Evolutionary conservation across 2,329 filamentous ascomycete genomes (phyloP).

Genomic region (Aspergillus niger): DNA sequence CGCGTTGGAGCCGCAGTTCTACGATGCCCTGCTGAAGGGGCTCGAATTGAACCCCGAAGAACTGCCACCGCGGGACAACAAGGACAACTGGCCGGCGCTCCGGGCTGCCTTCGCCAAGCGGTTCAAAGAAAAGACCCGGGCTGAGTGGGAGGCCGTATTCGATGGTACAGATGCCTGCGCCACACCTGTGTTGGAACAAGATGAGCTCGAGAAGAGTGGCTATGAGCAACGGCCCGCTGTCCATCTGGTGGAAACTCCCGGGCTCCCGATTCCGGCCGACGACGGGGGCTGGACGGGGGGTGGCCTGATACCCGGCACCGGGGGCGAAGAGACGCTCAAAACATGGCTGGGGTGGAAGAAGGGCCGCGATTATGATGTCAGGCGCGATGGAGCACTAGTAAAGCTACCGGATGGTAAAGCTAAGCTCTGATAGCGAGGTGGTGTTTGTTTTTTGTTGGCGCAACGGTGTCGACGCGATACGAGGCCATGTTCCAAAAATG

Average conservation of each 20-base stretch:
- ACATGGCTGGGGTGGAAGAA: constrained; percentile 77
- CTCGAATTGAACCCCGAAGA: constrained; percentile 59
- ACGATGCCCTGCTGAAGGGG: constrained; percentile 65
- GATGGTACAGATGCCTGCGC: constrained; percentile 91
- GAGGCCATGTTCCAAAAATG: background rate
- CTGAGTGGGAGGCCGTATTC: constrained; percentile 83
- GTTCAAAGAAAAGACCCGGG: constrained; percentile 70
- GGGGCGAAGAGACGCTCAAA: constrained; percentile 68
- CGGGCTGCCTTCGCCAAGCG: constrained; percentile 59
- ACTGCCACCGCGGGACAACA: constrained; percentile 58
- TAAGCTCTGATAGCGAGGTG: constrained; percentile 27
- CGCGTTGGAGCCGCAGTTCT: constrained; percentile 87
- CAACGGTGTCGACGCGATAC: background rate
- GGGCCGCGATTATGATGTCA: constrained; percentile 70
- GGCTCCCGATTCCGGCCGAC: constrained; percentile 58
- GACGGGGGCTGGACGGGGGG: constrained; percentile 68
- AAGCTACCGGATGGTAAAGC: constrained; percentile 41
- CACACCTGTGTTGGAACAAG: constrained; percentile 78
- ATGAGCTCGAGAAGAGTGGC: constrained; percentile 65
- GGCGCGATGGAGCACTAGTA: constrained; percentile 61
- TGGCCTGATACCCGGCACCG: constrained; percentile 65
- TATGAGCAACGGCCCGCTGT: constrained; percentile 52
- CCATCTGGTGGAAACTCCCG: constrained; percentile 67
- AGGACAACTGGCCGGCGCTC: constrained; percentile 68
- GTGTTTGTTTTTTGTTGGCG: background rate